Conservation (phyloP, 768 basidiomycete genomes). For the Trametes villosa region DNA sequence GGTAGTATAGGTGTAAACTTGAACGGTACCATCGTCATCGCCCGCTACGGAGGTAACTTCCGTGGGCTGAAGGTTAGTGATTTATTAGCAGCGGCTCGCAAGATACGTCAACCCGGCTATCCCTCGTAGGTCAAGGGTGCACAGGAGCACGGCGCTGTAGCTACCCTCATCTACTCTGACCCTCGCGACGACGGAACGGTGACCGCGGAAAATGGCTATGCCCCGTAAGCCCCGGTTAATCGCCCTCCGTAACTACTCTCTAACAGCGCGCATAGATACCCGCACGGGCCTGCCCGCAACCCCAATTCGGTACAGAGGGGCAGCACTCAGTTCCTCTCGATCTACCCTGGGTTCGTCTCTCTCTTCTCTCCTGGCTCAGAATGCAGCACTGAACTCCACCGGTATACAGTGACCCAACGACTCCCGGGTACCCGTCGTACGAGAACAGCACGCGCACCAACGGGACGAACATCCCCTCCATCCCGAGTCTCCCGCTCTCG, state of each 20-base stretch:
- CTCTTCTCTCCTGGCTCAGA: too few relatives aligned
- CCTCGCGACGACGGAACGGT: slow-evolving; percentile 85
- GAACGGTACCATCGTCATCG: slow-evolving; percentile 76
- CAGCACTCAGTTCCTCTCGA: slow-evolving; percentile 70
- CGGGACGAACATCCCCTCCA: slow-evolving; percentile 65
- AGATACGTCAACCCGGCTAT: background rate
- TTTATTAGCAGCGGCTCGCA: slow-evolving; percentile 1
- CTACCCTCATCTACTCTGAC: slow-evolving; percentile 83
- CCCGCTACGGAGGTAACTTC: slow-evolving; percentile 76
- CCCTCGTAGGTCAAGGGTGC: slow-evolving; percentile 71
- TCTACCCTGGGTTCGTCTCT: slow-evolving; percentile 49
- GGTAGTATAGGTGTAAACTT: slow-evolving; percentile 62
- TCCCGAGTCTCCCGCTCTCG: slow-evolving; percentile 89
- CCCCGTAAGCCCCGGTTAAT: slow-evolving; percentile 42
- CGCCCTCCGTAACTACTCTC: too few relatives aligned
- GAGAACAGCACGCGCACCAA: slow-evolving; percentile 70
- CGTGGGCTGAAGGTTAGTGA: slow-evolving; percentile 79
- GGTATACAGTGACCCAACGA: slow-evolving; percentile 66
- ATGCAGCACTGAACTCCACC: too few relatives aligned
- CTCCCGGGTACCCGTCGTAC: slow-evolving; percentile 89
- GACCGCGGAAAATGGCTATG: slow-evolving; percentile 74
- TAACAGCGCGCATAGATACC: slow-evolving; percentile 49
- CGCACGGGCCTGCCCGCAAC: slow-evolving; percentile 87
- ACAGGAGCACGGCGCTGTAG: slow-evolving; percentile 80
- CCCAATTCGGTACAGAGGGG: slow-evolving; percentile 86